Evolutionary conservation across 2,329 filamentous ascomycete genomes (phyloP).

Genomic region (Ceratocystis destructans): DNA sequence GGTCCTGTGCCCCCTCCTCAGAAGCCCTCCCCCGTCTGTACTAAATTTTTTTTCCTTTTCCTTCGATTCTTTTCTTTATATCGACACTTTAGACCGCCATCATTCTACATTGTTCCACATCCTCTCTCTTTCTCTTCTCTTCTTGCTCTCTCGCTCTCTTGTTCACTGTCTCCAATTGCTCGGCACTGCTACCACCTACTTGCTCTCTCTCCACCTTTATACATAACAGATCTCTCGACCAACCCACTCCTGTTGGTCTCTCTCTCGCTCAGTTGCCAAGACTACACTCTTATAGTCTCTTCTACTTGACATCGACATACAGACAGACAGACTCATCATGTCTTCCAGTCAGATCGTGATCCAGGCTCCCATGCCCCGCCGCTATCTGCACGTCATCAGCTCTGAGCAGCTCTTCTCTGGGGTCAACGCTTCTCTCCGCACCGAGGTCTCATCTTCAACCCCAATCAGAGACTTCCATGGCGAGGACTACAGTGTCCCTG

Average conservation of each 20-base stretch:
- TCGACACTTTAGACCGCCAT: not conserved
- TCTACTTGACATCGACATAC: not conserved
- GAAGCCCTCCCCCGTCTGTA: not conserved
- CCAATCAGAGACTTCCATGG: conserved; percentile 37
- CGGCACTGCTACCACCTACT: not conserved
- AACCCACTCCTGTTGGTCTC: not conserved
- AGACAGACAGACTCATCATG: not conserved
- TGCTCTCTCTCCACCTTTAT: not conserved
- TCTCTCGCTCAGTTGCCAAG: not conserved
- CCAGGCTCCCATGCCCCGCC: conserved; percentile 35
- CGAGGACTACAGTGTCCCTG: conserved; percentile 50
- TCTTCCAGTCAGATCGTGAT: conserved; percentile 24
- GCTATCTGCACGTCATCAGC: conserved; percentile 33
- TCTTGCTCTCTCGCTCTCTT: not conserved
- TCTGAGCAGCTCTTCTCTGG: conserved; percentile 40
- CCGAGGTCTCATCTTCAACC: conserved; percentile 30
- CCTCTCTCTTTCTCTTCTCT: not conserved
- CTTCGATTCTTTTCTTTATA: not conserved
- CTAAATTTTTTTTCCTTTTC: not conserved
- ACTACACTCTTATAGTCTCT: not conserved
- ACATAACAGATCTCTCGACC: not conserved
- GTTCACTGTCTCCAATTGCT: not conserved
- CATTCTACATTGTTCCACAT: not conserved
- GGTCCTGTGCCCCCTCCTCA: not conserved
- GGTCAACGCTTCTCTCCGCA: conserved; percentile 37